Conservation (phyloP, 1,139 yeast species). For the Arxiozyma telluris region DNA sequence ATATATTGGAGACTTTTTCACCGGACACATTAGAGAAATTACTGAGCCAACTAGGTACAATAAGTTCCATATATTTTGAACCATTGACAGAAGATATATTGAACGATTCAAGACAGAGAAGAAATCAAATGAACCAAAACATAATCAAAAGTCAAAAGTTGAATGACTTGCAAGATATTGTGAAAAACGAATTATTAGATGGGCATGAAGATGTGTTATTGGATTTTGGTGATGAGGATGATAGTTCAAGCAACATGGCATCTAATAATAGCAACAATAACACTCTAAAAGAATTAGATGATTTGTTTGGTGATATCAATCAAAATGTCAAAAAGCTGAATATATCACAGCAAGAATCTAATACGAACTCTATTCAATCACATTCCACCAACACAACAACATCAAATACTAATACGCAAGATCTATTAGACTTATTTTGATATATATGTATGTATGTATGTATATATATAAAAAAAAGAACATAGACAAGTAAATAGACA, state of each 20-base stretch:
- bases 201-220: constrained; percentile 71
- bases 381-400: constrained; percentile 1
- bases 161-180: constrained; percentile 70
- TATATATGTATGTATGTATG: neutral
- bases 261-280: constrained; percentile 13
- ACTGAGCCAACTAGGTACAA: constrained; percentile 67
- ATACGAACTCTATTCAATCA: neutral
- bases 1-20: constrained; percentile 64
- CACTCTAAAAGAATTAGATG: constrained; percentile 55
- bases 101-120: constrained; percentile 33
- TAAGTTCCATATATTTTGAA: constrained; percentile 83
- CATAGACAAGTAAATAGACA: neutral
- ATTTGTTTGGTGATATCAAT: constrained; percentile 34
- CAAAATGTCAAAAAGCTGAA: neutral
- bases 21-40: constrained; percentile 61
- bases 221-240: constrained; percentile 63
- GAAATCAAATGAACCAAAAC: constrained; percentile 26
- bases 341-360: neutral
- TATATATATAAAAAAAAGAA: neutral
- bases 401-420: constrained; percentile 31
- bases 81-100: constrained; percentile 47
- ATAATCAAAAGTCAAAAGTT: constrained; percentile 43
- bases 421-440: constrained; percentile 43
- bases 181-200: constrained; percentile 65
- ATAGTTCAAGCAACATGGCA: constrained; percentile 18